Conservation (phyloP, 257 asterid species). For the Apocynum venetum region DNA sequence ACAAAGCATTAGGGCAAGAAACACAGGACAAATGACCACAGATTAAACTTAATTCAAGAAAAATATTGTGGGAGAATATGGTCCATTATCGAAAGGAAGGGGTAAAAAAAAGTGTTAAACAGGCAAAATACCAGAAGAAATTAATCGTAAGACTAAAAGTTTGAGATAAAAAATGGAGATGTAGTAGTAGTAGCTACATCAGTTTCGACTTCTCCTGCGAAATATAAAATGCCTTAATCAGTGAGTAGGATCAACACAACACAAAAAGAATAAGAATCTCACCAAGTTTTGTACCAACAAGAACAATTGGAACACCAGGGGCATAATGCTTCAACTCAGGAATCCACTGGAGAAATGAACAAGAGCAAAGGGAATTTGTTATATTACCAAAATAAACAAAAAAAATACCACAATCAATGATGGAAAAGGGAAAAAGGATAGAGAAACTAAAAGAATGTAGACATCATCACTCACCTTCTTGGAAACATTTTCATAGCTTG, state of each 20-base stretch:
- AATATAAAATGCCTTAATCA: neutral
- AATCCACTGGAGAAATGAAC: conserved; percentile 40
- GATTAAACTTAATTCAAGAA: neutral
- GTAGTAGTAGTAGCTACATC: neutral
- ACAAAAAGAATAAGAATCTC: conserved; percentile 14
- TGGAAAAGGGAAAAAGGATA: neutral
- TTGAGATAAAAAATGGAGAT: neutral
- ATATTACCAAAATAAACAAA: neutral
- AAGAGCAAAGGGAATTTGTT: conserved; percentile 12
- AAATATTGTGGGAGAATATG: neutral
- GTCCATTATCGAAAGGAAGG: no score
- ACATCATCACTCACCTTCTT: conserved; percentile 36
- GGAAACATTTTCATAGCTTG: conserved; percentile 54
- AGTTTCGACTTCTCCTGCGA: neutral
- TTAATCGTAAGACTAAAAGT: neutral
- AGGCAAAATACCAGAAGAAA: neutral
- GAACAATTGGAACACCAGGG: conserved; percentile 56
- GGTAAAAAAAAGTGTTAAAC: neutral
- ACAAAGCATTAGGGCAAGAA: neutral
- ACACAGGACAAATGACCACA: neutral
- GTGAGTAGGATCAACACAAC: neutral
- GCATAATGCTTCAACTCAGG: conserved; percentile 62
- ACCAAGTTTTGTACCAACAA: conserved; percentile 57
- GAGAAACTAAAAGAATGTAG: neutral
- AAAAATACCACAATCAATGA: neutral